Conservation (phyloP, 129 eudicot genomes). For the Arctium minus region DNA sequence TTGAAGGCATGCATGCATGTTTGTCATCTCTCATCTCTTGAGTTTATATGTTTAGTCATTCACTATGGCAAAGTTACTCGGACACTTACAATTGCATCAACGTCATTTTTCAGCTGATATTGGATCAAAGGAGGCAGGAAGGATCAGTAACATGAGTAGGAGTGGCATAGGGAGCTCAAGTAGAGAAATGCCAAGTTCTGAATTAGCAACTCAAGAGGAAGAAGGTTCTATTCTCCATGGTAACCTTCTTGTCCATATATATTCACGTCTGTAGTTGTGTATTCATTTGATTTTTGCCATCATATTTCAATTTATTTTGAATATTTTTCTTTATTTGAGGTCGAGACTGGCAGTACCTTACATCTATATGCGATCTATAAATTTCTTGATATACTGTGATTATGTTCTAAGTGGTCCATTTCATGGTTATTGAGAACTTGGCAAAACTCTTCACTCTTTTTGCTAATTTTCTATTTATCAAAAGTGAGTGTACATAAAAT, state of each 20-base stretch:
- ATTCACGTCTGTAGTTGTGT: background rate
- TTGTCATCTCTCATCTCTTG: conserved; percentile 11
- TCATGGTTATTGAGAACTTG: background rate
- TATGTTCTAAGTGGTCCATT: background rate
- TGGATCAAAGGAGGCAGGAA: conserved; percentile 51
- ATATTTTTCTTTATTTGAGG: too few species aligned
- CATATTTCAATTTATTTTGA: too few species aligned
- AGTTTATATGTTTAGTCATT: background rate
- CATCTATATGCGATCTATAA: background rate
- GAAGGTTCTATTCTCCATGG: conserved; percentile 57
- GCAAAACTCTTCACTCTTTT: background rate
- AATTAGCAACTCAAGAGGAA: conserved; percentile 51
- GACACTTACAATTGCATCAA: conserved; percentile 8
- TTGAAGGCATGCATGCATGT: conserved; percentile 63
- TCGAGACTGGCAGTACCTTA: background rate
- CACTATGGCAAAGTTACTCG: conserved; percentile 2
- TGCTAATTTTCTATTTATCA: too few species aligned
- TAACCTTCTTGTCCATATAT: conserved; percentile 26
- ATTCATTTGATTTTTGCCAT: background rate
- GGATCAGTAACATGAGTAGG: conserved; percentile 39
- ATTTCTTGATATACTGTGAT: background rate
- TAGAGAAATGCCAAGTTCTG: conserved; percentile 48
- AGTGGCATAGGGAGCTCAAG: conserved; percentile 58
- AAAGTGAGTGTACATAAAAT: too few species aligned
- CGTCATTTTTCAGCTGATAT: conserved; percentile 56